These are phyloP conservation scores for Trichosanthes truncata DNA, from an alignment of 306 rosid species.

Conservation along the genomic window DNA sequence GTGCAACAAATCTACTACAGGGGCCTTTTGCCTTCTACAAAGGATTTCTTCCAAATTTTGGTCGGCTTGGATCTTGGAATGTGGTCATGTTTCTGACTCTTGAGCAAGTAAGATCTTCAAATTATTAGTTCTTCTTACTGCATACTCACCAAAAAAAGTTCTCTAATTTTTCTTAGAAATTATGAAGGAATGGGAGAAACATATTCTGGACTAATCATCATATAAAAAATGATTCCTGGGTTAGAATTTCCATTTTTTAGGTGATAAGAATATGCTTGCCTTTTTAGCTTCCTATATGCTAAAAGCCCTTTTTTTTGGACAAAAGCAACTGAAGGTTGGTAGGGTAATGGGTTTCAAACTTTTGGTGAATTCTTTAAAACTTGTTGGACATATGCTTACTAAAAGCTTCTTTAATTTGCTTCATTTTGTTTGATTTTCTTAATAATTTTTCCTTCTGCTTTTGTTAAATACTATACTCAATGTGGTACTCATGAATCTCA, in stretches of 20 bases:
- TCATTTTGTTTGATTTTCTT: background rate
- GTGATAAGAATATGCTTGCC: background rate
- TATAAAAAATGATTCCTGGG: background rate
- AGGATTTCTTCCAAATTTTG: constrained; percentile 85
- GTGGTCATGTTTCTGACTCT: constrained; percentile 74
- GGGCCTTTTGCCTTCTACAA: constrained; percentile 89
- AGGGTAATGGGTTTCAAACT: background rate
- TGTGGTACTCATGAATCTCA: background rate
- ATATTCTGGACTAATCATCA: background rate
- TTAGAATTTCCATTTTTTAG: background rate
- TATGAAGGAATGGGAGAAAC: background rate
- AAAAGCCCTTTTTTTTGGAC: background rate
- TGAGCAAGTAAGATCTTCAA: constrained; percentile 67
- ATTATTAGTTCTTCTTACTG: constrained; percentile 11
- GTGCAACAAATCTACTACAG: constrained; percentile 37
- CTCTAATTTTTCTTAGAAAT: background rate
- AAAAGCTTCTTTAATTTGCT: background rate
- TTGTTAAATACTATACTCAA: background rate
- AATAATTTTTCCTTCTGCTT: background rate
- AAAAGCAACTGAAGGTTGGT: background rate
- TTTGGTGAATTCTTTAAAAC: background rate
- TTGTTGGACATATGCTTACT: background rate
- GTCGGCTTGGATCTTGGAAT: constrained; percentile 85
- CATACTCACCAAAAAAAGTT: background rate
- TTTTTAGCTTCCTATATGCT: background rate